Evolutionary conservation across 2,329 filamentous ascomycete genomes (phyloP), one percentile per base, ranked within the genome.

Genomic region (Aspergillus ochraceus): DNA sequence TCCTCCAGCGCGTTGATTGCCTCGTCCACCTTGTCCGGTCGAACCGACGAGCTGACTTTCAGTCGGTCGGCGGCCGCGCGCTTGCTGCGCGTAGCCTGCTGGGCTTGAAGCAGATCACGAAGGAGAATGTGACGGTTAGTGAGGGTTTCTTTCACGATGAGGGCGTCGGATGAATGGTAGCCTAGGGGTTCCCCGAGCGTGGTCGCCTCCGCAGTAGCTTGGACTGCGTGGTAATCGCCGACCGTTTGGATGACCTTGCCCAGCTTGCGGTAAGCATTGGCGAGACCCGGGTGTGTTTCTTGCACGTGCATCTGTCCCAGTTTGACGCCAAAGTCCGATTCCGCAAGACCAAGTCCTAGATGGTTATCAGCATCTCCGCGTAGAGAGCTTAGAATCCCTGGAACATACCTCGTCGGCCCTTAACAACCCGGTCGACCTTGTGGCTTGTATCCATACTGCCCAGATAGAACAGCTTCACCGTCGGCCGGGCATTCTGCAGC

Each of bases 71-170:
- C 92, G 1, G 93, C 91, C 64, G 88, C 87, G 45, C 95, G 86
- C 75, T 92, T 95, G 76, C 87, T 91, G 63, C 90, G 88, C 1
- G 93, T 92, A 22, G 83, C 83, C 73, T 96, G 90, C 74, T 98
- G 93, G 0, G 95, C 93, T 76, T 97, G 92, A 26, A 96, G 80
- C 60, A 98, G 88, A 71, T 99, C 95, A 60, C 95, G 92, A 49
- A 97, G 89, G 20, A 99, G 85, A 63, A 99, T 97, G 78, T 99
- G 95, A 12, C 95, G 90, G 79, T 99, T 99, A 4, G 95, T 99
- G 64, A 99, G 84, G 11, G 93, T 97, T 74, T 99, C 95, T 77
- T 99, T 99, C 66, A 98, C 95, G 68, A 98, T 96, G 73, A 97
- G 96, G 49, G 95, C 91, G 76, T 99, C 95, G 59, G 91, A 89